These are phyloP conservation scores for Chaetomiaceae sp. DNA, from an alignment of 2,329 filamentous ascomycete species.

Conservation along the genomic window DNA sequence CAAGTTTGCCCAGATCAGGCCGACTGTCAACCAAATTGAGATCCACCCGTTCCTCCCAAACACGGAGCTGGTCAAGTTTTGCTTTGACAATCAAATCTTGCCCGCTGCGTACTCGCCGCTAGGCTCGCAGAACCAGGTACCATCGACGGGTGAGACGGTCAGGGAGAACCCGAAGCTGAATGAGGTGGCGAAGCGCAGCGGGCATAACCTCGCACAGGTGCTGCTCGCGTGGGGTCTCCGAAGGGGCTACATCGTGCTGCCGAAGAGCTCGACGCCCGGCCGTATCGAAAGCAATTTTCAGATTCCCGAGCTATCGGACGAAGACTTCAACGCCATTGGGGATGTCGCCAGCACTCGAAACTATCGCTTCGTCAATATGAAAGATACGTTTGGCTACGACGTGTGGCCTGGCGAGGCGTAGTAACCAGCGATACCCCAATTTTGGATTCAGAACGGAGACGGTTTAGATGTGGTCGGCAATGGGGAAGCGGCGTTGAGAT, in stretches of 20 bases:
- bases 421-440: no score
- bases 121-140: slow-evolving; percentile 66
- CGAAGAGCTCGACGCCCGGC: slow-evolving; percentile 64
- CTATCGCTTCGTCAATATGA: slow-evolving; percentile 75
- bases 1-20: slow-evolving; percentile 42
- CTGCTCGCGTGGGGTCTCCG: slow-evolving; percentile 62
- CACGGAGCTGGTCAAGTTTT: slow-evolving; percentile 49
- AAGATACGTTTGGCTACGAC: slow-evolving; percentile 72
- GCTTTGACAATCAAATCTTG: slow-evolving; percentile 47
- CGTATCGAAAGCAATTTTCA: slow-evolving; percentile 63
- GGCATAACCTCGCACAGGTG: slow-evolving; percentile 56
- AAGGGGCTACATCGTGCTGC: slow-evolving; percentile 63
- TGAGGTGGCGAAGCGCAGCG: slow-evolving; percentile 53
- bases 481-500: no score
- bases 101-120: slow-evolving; percentile 49
- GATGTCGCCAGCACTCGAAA: slow-evolving; percentile 62
- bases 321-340: slow-evolving; percentile 59
- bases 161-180: slow-evolving; percentile 56
- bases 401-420: slow-evolving; percentile 59
- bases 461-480: no score
- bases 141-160: slow-evolving; percentile 63
- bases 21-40: slow-evolving; percentile 50
- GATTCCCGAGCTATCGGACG: slow-evolving; percentile 51
- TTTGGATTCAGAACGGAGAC: no score
- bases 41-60: slow-evolving; percentile 46